phyloP scores from a whole-genome alignment of 2,329 filamentous ascomycete genomes.

The Exophiala lecanii-corni region DNA sequence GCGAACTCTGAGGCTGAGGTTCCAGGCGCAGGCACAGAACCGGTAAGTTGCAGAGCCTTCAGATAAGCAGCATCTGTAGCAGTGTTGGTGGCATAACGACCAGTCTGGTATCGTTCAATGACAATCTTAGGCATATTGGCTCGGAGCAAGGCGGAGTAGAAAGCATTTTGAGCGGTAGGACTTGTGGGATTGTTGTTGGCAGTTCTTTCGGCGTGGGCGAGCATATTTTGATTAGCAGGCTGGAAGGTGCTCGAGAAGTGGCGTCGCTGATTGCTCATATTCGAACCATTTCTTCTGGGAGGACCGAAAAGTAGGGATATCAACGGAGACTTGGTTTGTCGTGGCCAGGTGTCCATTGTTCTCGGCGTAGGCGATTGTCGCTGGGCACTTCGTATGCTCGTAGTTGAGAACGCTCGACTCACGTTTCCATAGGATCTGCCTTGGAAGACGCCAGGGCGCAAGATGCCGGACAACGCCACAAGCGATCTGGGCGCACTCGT shows the following conservation, averaged over 20 bases:
- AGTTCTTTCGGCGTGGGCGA: conserved; percentile 82
- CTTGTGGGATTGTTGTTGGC: conserved; percentile 90
- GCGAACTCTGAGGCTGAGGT: conserved; percentile 1
- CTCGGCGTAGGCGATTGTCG: background rate
- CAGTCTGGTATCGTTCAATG: conserved; percentile 81
- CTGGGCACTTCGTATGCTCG: no score
- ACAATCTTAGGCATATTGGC: conserved; percentile 93
- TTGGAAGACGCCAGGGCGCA: conserved; percentile 10
- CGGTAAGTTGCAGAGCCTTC: conserved; percentile 64
- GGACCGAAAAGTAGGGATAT: conserved; percentile 18
- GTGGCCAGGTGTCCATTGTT: background rate
- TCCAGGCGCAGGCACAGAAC: conserved; percentile 35
- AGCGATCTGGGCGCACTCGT: conserved; percentile 7
- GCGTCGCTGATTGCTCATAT: conserved; percentile 12
- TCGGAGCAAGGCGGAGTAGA: conserved; percentile 85
- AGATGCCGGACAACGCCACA: conserved; percentile 15
- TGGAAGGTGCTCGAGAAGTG: conserved; percentile 21
- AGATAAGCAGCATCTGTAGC: conserved; percentile 74
- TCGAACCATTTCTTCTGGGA: conserved; percentile 4
- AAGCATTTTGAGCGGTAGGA: conserved; percentile 82
- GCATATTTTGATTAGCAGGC: conserved; percentile 47
- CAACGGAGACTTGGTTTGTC: conserved; percentile 10
- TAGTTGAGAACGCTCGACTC: conserved; percentile 15
- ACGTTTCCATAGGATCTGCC: no score
- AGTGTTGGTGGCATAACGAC: conserved; percentile 75